Evolutionary conservation across 2,329 filamentous ascomycete species (phyloP), one percentile per base, ranked within the genome.

Genomic region (Penicillium sp.): DNA sequence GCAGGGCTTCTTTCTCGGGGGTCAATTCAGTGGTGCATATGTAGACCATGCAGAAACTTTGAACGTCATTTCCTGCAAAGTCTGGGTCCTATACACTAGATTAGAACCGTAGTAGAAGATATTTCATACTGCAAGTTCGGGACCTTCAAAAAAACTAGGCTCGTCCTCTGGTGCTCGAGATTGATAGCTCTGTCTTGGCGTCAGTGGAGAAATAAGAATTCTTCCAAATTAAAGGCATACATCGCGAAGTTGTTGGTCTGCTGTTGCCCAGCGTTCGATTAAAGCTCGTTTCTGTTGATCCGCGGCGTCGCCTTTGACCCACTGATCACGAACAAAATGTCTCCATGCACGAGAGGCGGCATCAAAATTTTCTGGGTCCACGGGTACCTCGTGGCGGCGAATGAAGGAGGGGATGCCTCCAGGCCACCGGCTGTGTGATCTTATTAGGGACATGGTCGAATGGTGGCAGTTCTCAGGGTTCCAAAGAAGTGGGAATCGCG

Each of bases 211-310:
- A 31, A 14, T 19, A 23, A 29, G 11, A 14, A 44, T 27, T 43
- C 13, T 29, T 27, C n/a, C 9, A n/a, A 29, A 21, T 42, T 29
- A 42, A 45, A 51, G 19, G 16, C 33, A 46, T 50, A 54, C 55
- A 58, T 61, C 53, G 13, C 53, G 58, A 19, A 56, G 46, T 54
- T 45, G 10, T 42, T 57, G 50, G 50, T 61, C 53, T 51, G 58
- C 49, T 50, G 53, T 61, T 51, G 58, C 55, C 58, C 58, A 61
- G 13, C 39, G 37, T 31, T 61, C 46, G 45, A 58, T 61, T 45
- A 61, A 42, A 39, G 37, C 53, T 58, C 42, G 52, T 58, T 50
- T 55, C 53, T 58, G 55, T 51, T 58, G 45, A 58, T 61, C 53
- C 25, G 46, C 45, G 42, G 33, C 39, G 52, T 31, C 46, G 55